Percentiles rank a stretch among this genome's conserved stretches.
Conservation (phyloP, 495 filamentous ascomycete species). For the Pyronema domesticum region DNA sequence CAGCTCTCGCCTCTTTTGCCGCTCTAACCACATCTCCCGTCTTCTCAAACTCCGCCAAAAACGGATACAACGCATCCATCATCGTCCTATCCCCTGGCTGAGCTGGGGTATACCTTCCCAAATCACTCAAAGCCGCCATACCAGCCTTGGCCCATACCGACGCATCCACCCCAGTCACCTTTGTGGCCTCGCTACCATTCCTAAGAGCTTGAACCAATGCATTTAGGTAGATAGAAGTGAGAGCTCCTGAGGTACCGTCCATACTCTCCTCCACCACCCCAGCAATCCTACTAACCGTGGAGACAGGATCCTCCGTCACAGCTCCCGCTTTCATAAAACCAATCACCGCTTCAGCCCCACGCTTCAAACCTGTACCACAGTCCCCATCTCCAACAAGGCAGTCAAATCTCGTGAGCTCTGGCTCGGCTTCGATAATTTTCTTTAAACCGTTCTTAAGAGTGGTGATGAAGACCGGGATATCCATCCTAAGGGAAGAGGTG, state of each 20-base stretch:
- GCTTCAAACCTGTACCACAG: conserved; percentile 76
- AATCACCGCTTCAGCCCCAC: conserved; percentile 75
- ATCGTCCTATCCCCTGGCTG: conserved; percentile 76
- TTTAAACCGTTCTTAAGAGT: conserved; percentile 50
- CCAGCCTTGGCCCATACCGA: conserved; percentile 60
- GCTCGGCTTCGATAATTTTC: conserved; percentile 56
- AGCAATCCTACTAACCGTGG: conserved; percentile 59
- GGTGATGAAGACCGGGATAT: conserved; percentile 38
- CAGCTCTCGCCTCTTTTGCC: conserved; percentile 54
- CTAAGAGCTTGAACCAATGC: conserved; percentile 62
- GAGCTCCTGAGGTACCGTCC: conserved; percentile 89
- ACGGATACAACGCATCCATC: conserved; percentile 77
- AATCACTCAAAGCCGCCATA: conserved; percentile 45
- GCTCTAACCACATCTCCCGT: conserved; percentile 47
- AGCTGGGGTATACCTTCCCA: conserved; percentile 78
- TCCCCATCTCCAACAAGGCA: conserved; percentile 91
- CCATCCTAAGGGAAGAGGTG: conserved; percentile 30
- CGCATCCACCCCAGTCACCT: conserved; percentile 27
- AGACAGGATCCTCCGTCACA: conserved; percentile 47
- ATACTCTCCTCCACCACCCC: conserved; percentile 71
- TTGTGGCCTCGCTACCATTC: conserved; percentile 33
- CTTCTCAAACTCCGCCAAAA: conserved; percentile 49
- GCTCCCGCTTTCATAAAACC: conserved; percentile 40
- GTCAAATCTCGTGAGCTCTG: conserved; percentile 73
- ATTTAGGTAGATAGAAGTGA: conserved; percentile 94